Conservation (phyloP, 2,329 filamentous ascomycete species). For the Chaetomiaceae sp. region DNA sequence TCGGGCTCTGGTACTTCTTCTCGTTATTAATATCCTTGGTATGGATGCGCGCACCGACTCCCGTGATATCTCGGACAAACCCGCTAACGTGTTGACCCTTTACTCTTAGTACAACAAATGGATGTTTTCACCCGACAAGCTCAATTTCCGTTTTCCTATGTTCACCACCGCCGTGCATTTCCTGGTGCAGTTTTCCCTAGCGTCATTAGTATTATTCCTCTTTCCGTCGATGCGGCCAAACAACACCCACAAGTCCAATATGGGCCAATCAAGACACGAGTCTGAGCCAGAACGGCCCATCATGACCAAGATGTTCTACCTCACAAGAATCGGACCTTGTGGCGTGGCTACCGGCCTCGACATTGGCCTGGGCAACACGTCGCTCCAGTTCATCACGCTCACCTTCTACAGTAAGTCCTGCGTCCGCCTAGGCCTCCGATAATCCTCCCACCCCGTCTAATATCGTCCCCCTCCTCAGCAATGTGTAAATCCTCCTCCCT, state of each 20-base stretch:
- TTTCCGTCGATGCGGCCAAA: slow-evolving; percentile 76
- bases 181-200: slow-evolving; percentile 84
- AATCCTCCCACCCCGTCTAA: neutral
- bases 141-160: slow-evolving; percentile 90
- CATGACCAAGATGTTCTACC: slow-evolving; percentile 87
- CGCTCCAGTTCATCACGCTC: slow-evolving; percentile 89
- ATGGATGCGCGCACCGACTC: slow-evolving; percentile 35
- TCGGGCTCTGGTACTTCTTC: slow-evolving; percentile 84
- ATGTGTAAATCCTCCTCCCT: slow-evolving; percentile 99
- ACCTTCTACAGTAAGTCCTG: slow-evolving; percentile 78
- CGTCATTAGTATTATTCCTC: slow-evolving; percentile 72
- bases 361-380: slow-evolving; percentile 93
- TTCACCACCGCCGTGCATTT: slow-evolving; percentile 96
- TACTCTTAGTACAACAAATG: slow-evolving; percentile 99
- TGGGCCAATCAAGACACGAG: slow-evolving; percentile 49
- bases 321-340: slow-evolving; percentile 87
- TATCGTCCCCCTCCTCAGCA: slow-evolving; percentile 42
- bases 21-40: slow-evolving; percentile 89
- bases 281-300: slow-evolving; percentile 54
- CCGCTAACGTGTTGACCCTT: slow-evolving; percentile 29
- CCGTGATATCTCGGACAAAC: neutral
- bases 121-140: slow-evolving; percentile 87
- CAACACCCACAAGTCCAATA: slow-evolving; percentile 44
- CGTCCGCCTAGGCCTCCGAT: neutral
- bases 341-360: slow-evolving; percentile 90